Conservation (phyloP, 2,329 filamentous ascomycete species). For the Penicillium sp. region DNA sequence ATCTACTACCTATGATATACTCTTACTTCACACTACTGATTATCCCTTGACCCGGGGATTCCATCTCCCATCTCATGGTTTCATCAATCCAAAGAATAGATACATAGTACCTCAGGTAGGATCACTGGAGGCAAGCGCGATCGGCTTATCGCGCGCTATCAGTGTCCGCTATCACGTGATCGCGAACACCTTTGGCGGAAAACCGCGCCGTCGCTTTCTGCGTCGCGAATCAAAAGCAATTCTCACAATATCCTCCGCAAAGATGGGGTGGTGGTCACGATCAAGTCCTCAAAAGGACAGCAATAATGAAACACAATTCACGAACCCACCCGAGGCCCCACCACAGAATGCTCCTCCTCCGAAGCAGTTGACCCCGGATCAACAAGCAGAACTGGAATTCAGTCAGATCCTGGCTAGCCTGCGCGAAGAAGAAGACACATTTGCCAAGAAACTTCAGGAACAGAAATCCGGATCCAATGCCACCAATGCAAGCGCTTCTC, state of each 20-base stretch:
- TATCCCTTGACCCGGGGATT: too few species aligned
- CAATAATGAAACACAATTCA: constrained; percentile 19
- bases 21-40: too few species aligned
- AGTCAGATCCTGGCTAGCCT: constrained; percentile 55
- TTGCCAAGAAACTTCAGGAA: constrained; percentile 15
- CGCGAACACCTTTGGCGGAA: constrained; percentile 7
- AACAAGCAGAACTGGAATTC: constrained; percentile 60
- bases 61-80: too few species aligned
- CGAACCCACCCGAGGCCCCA: constrained; percentile 18
- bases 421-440: constrained; percentile 44
- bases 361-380: constrained; percentile 45
- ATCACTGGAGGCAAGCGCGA: too few species aligned
- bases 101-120: too few species aligned
- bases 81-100: too few species aligned
- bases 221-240: constrained; percentile 3
- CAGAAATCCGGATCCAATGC: constrained; percentile 3
- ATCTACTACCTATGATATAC: too few species aligned
- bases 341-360: constrained; percentile 26
- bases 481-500: constrained; percentile 2
- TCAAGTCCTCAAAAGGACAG: constrained; percentile 35
- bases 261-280: constrained; percentile 55
- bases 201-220: constrained; percentile 10
- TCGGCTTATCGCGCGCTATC: constrained; percentile 6
- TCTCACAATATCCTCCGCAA: constrained; percentile 11
- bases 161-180: neutral